Evolutionary conservation across 768 basidiomycete genomes (phyloP), one percentile per base, ranked within the genome.

Genomic region (Suillus luteus): DNA sequence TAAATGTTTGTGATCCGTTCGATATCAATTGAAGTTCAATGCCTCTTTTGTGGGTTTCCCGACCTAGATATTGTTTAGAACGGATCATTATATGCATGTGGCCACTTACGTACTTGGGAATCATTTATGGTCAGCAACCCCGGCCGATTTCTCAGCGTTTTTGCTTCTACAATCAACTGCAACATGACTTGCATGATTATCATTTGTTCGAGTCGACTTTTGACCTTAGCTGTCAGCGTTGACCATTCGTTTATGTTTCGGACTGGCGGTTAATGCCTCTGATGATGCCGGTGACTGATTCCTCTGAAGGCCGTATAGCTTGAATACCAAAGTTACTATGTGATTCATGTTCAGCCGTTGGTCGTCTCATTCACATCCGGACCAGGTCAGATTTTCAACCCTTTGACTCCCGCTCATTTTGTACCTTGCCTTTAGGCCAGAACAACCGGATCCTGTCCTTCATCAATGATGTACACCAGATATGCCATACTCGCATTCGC

Each of bases 391-490:
- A 19, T 35, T 52, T 19, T 19, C 19, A 54, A 35, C 17, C 52
- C 31, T 31, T 17, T 54, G 31, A 54, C 19, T 27, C 9, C 27
- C 11, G 24, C 27, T 31, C 27, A 27, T 19, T 41, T 22, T 27
- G 40, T 17, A 27, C 27, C 27, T 11, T 41, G 17, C 10, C 40
- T 58, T 9, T 19, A 40, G 40, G 24, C 40, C 55, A 41, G 55
- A 38, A 57, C 38, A 57, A 24, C 55, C 3, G 3, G 12, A 55
- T 17, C 55, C 55, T 40, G 55, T 57, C 55, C 15, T 57, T 38
- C 27, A 31, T 41, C 57, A 41, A 27, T 3, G 27, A 58, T 58
- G 24, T 31, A 58, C 41, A 58, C 40, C 24, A 33, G 40, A 49
- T 27, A 11, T 35, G 11, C 24, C 17, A 35, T 52, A 24, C 48